These are phyloP conservation scores for Cladophialophora bantiana DNA, from an alignment of 2,329 filamentous ascomycete species.

Conservation along the genomic window DNA sequence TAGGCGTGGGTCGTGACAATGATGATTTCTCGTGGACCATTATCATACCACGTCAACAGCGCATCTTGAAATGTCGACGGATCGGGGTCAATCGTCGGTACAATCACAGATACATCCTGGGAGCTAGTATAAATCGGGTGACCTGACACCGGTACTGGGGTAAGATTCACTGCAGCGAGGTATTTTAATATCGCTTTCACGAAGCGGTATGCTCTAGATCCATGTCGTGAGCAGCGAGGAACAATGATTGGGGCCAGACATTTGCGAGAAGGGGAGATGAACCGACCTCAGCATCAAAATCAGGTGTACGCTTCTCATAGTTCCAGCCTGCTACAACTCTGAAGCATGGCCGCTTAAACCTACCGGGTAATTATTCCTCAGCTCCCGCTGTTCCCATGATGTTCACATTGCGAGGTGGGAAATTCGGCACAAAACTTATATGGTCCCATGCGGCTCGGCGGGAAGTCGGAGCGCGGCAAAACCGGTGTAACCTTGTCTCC, in stretches of 20 bases:
- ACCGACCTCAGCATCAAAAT: not conserved
- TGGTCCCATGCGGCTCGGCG: not conserved
- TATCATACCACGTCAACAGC: not conserved
- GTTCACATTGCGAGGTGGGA: not conserved
- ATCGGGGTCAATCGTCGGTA: not conserved
- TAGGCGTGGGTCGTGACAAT: not conserved
- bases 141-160: not conserved
- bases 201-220: constrained; percentile 1
- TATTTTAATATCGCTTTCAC: not conserved
- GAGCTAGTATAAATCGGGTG: not conserved
- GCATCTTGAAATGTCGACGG: not conserved
- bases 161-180: not conserved
- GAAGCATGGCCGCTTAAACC: not conserved
- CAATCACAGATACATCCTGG: constrained; percentile 2
- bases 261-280: not conserved
- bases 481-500: not conserved
- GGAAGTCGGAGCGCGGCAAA: not conserved
- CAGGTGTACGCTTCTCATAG: not conserved
- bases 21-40: not conserved
- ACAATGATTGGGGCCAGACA: not conserved
- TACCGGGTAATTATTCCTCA: not conserved
- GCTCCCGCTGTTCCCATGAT: not conserved
- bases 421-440: not conserved
- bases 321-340: constrained; percentile 1
- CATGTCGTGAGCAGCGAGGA: not conserved